Percentiles rank a stretch among this genome's conserved stretches.
Evolutionary conservation across 1,139 yeast genomes (phyloP).

Genomic region (Yamadazyma triangularis): DNA sequence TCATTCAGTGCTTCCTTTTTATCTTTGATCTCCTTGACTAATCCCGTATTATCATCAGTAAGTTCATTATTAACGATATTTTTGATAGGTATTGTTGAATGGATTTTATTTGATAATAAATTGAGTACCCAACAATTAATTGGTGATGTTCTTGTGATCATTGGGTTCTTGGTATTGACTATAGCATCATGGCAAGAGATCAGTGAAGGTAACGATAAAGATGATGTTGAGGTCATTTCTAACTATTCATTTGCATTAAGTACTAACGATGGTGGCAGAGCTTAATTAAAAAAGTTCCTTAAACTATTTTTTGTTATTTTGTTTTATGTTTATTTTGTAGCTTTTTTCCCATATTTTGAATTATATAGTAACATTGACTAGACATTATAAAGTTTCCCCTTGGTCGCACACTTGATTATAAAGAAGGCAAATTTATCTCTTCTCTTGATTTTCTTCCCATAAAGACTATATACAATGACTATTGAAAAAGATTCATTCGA

Average conservation of each 20-base stretch:
- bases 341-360: too few relatives aligned
- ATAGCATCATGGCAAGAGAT: slow-evolving; percentile 74
- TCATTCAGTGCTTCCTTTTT: slow-evolving; percentile 70
- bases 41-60: slow-evolving; percentile 82
- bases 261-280: slow-evolving; percentile 5
- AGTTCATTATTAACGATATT: slow-evolving; percentile 76
- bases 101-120: slow-evolving; percentile 59
- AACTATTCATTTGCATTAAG: slow-evolving; percentile 44
- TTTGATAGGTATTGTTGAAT: slow-evolving; percentile 75
- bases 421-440: not conserved
- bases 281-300: too few relatives aligned
- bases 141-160: slow-evolving; percentile 56
- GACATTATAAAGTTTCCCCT: too few relatives aligned
- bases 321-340: too few relatives aligned
- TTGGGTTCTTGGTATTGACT: slow-evolving; percentile 67
- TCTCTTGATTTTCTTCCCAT: not conserved
- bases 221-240: slow-evolving; percentile 44
- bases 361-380: too few relatives aligned
- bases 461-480: slow-evolving; percentile 6
- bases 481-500: slow-evolving; percentile 21
- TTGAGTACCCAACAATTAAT: slow-evolving; percentile 45
- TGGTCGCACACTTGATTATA: not conserved
- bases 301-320: too few relatives aligned
- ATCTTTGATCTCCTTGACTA: slow-evolving; percentile 76
- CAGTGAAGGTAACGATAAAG: slow-evolving; percentile 56